Evolutionary conservation across 306 rosid species (phyloP), one percentile per base, ranked within the genome.

Genomic region (Inga laurina): DNA sequence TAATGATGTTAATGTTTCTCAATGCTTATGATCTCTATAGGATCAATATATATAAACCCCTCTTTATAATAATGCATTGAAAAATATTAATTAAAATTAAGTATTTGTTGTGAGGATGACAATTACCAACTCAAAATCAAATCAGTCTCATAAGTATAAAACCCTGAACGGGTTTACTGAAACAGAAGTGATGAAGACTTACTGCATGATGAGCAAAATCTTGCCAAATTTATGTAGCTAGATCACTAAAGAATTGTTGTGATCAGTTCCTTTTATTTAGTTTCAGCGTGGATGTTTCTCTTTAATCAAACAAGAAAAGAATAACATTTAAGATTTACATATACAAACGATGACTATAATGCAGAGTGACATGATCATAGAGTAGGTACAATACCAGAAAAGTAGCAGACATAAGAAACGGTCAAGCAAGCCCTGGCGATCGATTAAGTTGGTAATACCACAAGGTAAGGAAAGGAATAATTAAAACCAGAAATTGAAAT

Each of bases 401-500:
- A 34, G n/a, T 67, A 34, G 45, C 46, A 67, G 66, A 67, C 34
- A 69, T 21, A 43, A 13, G 51, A n/a, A 32, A 30, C 44, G 22
- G 34, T 18, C 3, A 7, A 59, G 43, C 7, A 39, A 46, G 19
- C n/a, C 32, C 41, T 57, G 24, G 44, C 22, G 45, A 68, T n/a
- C n/a, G 44, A 5, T 22, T 72, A 72, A 48, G 56, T 59, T 18
- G 72, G 56, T 48, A 24, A 49, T 30, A 21, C 52, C 51, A 52
- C 6, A 79, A 30, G 22, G 13, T 74, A 73, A 64, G 49, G 43
- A 7, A 51, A 21, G 76, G 56, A 66, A 15, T n/a, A 2, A n/a
- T 59, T 59, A 22, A n/a, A n/a, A 59, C 1, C 71, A 19, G 49
- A 83, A 54, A 52, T 76, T 64, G 70, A 86, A 44, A 45, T 80